These are phyloP conservation scores for Agrocybe praecox DNA, from an alignment of 768 basidiomycete genomes.

Conservation along the genomic window DNA sequence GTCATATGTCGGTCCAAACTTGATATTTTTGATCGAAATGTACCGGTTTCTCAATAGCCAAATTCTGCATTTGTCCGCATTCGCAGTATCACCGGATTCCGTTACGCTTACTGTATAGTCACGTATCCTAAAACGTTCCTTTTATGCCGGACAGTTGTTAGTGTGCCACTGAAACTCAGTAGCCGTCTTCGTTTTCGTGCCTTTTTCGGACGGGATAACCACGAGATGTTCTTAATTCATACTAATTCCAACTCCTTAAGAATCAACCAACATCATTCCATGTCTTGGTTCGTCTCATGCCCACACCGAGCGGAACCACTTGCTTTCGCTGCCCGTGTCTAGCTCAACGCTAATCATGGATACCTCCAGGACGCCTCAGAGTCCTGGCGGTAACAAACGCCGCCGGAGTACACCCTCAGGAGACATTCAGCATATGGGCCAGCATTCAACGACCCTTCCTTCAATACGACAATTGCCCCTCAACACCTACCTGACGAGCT, in stretches of 20 bases:
- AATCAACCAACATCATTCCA: slow-evolving; percentile 26
- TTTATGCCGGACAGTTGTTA: slow-evolving; percentile 37
- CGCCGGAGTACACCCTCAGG: slow-evolving; percentile 22
- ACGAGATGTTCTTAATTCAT: slow-evolving; percentile 26
- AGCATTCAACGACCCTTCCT: slow-evolving; percentile 50
- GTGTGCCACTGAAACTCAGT: slow-evolving; percentile 38
- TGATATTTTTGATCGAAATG: slow-evolving; percentile 19
- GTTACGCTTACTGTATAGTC: slow-evolving; percentile 34
- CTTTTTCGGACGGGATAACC: slow-evolving; percentile 33
- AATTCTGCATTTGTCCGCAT: slow-evolving; percentile 25
- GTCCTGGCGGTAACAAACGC: slow-evolving; percentile 24
- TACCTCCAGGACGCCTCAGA: slow-evolving; percentile 24
- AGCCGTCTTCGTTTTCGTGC: slow-evolving; percentile 25
- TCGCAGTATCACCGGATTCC: slow-evolving; percentile 36
- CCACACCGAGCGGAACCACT: slow-evolving; percentile 18
- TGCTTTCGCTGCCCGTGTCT: slow-evolving; percentile 19
- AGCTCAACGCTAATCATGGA: slow-evolving; percentile 26
- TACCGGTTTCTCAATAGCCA: slow-evolving; percentile 23
- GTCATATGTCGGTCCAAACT: slow-evolving; percentile 16
- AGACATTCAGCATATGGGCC: slow-evolving; percentile 20
- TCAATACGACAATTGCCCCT: slow-evolving; percentile 70
- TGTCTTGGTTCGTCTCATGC: slow-evolving; percentile 34
- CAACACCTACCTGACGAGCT: slow-evolving; percentile 53
- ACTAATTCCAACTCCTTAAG: slow-evolving; percentile 27
- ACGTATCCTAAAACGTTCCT: slow-evolving; percentile 30